Base-by-base conservation (phyloP, 2,329 filamentous ascomycete species). In the Daldinia eschscholtzii region DNA sequence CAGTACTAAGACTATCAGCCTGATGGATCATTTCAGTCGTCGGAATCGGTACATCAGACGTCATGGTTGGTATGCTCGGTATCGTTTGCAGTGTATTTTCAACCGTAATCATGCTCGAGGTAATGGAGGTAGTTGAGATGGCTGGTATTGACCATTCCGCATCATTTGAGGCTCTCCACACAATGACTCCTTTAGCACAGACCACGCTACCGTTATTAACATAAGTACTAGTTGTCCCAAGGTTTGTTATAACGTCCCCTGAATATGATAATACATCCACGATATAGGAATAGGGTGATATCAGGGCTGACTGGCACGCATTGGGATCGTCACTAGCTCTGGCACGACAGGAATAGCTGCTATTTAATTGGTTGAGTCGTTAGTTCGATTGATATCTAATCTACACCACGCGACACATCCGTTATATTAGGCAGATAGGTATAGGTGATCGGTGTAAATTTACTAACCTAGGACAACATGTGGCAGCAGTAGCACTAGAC, bases 391-490 rank as follows among this genome's bases (percentile, higher is more conserved):
- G 12, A 3, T 46, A 0, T 9, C 9, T 18, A 18, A 9, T 23
- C 4, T 6, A 46, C 23, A 6, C 12, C 18, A 12, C 20, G 3
- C 6, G 4, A 46, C 5, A 10, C 20, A 46, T 13, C 42, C 20
- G 4, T 12, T 6, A 10, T 33, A 37, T 9, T 33, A 33, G 30
- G 30, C 4, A 6, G 30, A 33, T 33, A 33, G 7, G 6, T 6
- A 33, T 46, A 46, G 35, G 35, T 13, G 10, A 13, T 37, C 1
- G 35, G 13, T 30, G 12, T 5, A n/a, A 28, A n/a, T 6, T 3
- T 13, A 50, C 44, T 30, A 3, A 50, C 44, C 23, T 30, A n/a
- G 44, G 44, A 50, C 44, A 50, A 7, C 44, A 50, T 28, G 44
- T 50, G 15, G 44, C 44, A n/a, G 5, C 44, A 28, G 44, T 28